These are phyloP conservation scores for Volvariella volvacea DNA, from an alignment of 1,284 basidiomycete genomes.

Conservation along the genomic window DNA sequence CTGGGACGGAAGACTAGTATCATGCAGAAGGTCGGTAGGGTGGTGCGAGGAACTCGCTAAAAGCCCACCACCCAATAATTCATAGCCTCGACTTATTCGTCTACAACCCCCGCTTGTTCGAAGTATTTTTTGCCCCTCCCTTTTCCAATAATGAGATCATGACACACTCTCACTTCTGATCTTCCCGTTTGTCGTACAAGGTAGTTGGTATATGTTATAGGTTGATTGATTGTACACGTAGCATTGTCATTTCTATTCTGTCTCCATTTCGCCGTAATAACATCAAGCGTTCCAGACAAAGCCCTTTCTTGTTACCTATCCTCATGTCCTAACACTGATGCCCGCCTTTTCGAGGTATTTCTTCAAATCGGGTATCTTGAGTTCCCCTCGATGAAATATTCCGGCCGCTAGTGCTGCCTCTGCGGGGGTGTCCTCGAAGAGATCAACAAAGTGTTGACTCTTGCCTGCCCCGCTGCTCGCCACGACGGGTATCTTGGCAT, in stretches of 20 bases:
- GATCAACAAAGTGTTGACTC: slow-evolving; percentile 78
- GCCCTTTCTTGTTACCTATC: slow-evolving; percentile 4
- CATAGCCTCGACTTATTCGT: too few relatives aligned
- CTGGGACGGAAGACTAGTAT: slow-evolving; percentile 71
- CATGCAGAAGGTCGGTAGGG: slow-evolving; percentile 71
- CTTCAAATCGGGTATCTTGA: slow-evolving; percentile 72
- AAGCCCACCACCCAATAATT: too few relatives aligned
- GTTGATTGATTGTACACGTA: slow-evolving; percentile 1
- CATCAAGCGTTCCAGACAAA: not conserved
- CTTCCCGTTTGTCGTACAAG: not conserved
- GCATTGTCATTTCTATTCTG: not conserved
- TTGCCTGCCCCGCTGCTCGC: slow-evolving; percentile 91
- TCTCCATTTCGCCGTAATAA: not conserved
- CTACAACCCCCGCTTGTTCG: too few relatives aligned
- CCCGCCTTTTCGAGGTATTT: slow-evolving; percentile 39
- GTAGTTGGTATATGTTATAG: not conserved
- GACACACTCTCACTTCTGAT: not conserved
- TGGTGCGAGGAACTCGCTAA: slow-evolving; percentile 42
- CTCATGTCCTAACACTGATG: slow-evolving; percentile 41
- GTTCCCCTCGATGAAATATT: slow-evolving; percentile 93
- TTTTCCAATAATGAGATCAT: too few relatives aligned
- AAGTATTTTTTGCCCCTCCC: too few relatives aligned
- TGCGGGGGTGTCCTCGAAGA: slow-evolving; percentile 74
- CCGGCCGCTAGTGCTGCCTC: slow-evolving; percentile 97
- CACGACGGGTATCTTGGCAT: slow-evolving; percentile 88